Conservation (phyloP, 805 yeast species). For the Saccharomycopsis oosterbeekiorum region DNA sequence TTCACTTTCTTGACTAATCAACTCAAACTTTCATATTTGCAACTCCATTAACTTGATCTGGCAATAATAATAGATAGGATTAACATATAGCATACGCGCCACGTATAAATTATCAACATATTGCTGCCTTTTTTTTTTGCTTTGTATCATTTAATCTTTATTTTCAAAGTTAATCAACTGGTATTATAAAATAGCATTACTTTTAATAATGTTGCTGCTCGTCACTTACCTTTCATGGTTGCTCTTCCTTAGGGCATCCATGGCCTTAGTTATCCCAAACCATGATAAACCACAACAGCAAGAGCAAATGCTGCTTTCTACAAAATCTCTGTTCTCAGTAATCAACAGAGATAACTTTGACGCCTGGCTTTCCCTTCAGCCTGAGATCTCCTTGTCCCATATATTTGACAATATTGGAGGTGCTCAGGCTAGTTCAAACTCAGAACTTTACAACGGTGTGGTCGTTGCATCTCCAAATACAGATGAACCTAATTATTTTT, state of each 20-base stretch:
- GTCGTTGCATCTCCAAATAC: constrained; percentile 81
- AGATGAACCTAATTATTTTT: constrained; percentile 66
- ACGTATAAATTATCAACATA: no score
- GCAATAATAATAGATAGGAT: no score
- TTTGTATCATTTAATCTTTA: no score
- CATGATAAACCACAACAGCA: neutral
- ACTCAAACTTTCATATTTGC: neutral
- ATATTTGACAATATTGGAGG: constrained; percentile 44
- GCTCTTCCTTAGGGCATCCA: neutral
- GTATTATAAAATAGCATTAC: no score
- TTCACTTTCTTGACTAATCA: neutral
- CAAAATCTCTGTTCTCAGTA: neutral
- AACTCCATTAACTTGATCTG: no score
- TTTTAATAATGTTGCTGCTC: neutral
- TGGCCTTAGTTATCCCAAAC: neutral
- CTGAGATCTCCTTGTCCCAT: constrained; percentile 30
- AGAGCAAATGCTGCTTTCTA: neutral
- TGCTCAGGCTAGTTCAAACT: constrained; percentile 21
- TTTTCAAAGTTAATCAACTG: no score
- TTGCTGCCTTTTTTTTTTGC: no score
- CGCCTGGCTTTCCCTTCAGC: constrained; percentile 37
- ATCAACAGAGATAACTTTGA: constrained; percentile 26
- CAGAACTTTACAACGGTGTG: constrained; percentile 49
- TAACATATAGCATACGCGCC: no score
- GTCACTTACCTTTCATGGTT: neutral